Percentiles rank a stretch among this genome's conserved stretches.
Conservation (phyloP, 306 rosid species). For the Cyamopsis tetragonoloba region DNA sequence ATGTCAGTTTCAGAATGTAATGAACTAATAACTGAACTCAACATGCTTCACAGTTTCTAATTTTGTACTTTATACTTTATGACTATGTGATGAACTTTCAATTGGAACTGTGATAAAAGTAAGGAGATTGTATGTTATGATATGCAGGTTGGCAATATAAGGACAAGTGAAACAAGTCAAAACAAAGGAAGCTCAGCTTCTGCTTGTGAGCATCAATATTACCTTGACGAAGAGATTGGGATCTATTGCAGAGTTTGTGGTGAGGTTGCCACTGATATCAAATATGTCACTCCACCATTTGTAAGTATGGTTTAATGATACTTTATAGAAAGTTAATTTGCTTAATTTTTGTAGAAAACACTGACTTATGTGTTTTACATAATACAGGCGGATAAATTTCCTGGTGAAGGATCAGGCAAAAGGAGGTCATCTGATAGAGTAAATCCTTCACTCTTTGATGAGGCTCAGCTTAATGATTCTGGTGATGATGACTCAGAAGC, state of each 20-base stretch:
- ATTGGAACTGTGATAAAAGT: too few relatives aligned
- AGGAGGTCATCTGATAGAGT: neutral
- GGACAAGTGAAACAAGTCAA: neutral
- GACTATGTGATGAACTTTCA: too few relatives aligned
- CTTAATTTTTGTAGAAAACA: neutral
- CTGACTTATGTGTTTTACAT: neutral
- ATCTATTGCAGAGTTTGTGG: conserved; percentile 20
- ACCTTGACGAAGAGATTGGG: conserved; percentile 30
- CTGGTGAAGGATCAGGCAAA: neutral
- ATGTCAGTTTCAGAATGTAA: too few relatives aligned
- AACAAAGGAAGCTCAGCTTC: neutral
- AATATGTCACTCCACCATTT: conserved; percentile 11
- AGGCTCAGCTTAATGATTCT: neutral
- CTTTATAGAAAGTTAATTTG: neutral
- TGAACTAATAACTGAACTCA: too few relatives aligned
- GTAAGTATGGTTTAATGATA: conserved; percentile 26
- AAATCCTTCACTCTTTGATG: neutral
- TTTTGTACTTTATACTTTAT: too few relatives aligned
- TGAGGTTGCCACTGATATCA: neutral
- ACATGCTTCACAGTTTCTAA: too few relatives aligned
- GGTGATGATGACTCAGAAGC: neutral
- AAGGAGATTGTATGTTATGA: conserved; percentile 4
- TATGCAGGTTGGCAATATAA: conserved; percentile 23
- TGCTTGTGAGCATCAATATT: conserved; percentile 19
- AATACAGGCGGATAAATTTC: conserved; percentile 17